Evolutionary conservation across 2,329 filamentous ascomycete genomes (phyloP).

Genomic region (Arachnomyces sp.): DNA sequence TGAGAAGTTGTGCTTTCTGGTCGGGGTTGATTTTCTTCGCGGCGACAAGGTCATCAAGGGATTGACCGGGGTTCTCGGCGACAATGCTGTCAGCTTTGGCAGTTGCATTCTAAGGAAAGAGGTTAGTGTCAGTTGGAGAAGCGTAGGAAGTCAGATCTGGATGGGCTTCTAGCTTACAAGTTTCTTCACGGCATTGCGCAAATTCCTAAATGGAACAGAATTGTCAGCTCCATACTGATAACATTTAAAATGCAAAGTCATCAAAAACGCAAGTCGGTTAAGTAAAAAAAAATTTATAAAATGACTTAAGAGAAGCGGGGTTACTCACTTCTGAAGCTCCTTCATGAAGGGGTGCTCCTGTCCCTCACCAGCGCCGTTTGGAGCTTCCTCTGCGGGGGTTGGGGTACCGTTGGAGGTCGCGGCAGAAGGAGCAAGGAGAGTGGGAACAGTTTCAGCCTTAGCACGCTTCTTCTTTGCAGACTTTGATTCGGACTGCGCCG

Average conservation of each 20-base stretch:
- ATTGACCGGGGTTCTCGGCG: slow-evolving; percentile 50
- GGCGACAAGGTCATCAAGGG: slow-evolving; percentile 55
- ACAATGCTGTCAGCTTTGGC: slow-evolving; percentile 54
- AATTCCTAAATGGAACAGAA: slow-evolving; percentile 52
- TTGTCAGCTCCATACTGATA: slow-evolving; percentile 7
- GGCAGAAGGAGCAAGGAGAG: slow-evolving; percentile 33
- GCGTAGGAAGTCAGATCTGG: neutral
- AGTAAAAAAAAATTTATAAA: slow-evolving; percentile 6
- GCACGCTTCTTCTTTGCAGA: slow-evolving; percentile 57
- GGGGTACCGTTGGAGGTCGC: slow-evolving; percentile 28
- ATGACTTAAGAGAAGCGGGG: slow-evolving; percentile 6
- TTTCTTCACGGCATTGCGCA: slow-evolving; percentile 91
- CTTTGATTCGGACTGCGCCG: slow-evolving; percentile 55
- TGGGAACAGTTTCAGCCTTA: slow-evolving; percentile 42
- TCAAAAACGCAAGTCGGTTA: slow-evolving; percentile 12
- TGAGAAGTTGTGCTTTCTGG: slow-evolving; percentile 54
- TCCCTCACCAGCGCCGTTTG: slow-evolving; percentile 51
- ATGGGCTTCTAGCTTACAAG: slow-evolving; percentile 53
- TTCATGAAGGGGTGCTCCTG: slow-evolving; percentile 72
- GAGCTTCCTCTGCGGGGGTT: slow-evolving; percentile 35
- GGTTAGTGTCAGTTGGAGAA: slow-evolving; percentile 16
- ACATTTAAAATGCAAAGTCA: slow-evolving; percentile 10
- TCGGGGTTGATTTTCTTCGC: slow-evolving; percentile 57
- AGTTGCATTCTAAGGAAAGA: slow-evolving; percentile 42
- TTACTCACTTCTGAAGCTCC: slow-evolving; percentile 77